A percentile compares a stretch with the other conserved stretches of the same genome.
These are phyloP conservation scores for Naumovozyma baii DNA, from an alignment of 805 yeast species.

Conservation along the genomic window DNA sequence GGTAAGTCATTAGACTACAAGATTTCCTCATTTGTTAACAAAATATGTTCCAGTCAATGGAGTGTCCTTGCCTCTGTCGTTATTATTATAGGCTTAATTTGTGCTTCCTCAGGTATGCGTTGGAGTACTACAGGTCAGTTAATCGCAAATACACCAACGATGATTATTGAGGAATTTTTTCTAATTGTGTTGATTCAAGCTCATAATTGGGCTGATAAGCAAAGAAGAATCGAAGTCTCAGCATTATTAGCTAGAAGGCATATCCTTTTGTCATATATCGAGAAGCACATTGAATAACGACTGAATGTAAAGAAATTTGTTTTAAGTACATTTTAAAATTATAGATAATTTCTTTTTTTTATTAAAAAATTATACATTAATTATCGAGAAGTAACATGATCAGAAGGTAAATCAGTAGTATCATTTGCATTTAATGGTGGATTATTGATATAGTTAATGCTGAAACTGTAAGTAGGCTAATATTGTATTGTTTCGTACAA, in stretches of 20 bases:
- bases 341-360: no score
- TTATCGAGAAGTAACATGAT: no score
- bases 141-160: conserved; percentile 35
- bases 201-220: conserved; percentile 29
- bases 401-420: no score
- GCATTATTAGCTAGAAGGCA: conserved; percentile 17
- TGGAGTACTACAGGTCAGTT: conserved; percentile 37
- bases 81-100: conserved; percentile 26
- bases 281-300: background rate
- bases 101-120: conserved; percentile 27
- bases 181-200: conserved; percentile 33
- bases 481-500: no score
- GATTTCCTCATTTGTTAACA: conserved; percentile 22
- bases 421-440: no score
- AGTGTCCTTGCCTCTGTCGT: conserved; percentile 26
- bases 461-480: no score
- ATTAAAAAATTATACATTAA: no score
- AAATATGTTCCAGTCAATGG: conserved; percentile 27
- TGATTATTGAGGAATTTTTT: conserved; percentile 37
- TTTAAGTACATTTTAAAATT: no score
- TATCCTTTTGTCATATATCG: conserved; percentile 8
- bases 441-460: no score
- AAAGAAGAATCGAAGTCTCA: conserved; percentile 20
- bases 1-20: conserved; percentile 13
- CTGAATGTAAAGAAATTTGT: no score